Evolutionary conservation across 2,329 filamentous ascomycete genomes (phyloP).

Genomic region (Cadophora sp.): DNA sequence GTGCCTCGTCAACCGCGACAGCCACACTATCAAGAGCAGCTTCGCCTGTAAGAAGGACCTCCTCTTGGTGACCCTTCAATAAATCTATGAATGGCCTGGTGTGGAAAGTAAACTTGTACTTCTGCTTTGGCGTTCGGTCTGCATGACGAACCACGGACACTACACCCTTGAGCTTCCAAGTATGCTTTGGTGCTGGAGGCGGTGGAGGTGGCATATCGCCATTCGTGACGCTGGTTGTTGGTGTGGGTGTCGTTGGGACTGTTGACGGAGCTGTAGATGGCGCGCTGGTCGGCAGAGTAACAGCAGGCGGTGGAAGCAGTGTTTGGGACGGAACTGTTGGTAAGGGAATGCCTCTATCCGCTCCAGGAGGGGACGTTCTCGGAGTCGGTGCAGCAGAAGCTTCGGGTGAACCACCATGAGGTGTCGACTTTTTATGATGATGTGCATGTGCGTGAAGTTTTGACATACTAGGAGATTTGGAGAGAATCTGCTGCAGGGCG

Average conservation of each 20-base stretch:
- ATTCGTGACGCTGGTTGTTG: constrained; percentile 18
- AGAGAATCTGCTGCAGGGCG: constrained; percentile 62
- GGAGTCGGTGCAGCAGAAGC: constrained; percentile 38
- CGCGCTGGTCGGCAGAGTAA: constrained; percentile 29
- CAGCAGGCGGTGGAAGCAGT: constrained; percentile 39
- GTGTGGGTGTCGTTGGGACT: constrained; percentile 33
- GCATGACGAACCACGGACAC: constrained; percentile 96
- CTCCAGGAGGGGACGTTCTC: constrained; percentile 38
- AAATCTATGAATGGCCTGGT: constrained; percentile 95
- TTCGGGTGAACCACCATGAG: constrained; percentile 52
- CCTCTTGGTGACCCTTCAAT: constrained; percentile 93
- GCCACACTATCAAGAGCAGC: constrained; percentile 88
- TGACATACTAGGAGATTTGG: constrained; percentile 68
- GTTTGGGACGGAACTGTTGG: constrained; percentile 37
- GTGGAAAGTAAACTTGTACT: constrained; percentile 99
- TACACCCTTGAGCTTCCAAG: constrained; percentile 98
- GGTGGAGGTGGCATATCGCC: constrained; percentile 44
- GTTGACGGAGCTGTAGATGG: constrained; percentile 35
- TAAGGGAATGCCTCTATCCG: constrained; percentile 32
- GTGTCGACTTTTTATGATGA: constrained; percentile 49
- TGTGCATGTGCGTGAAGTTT: constrained; percentile 53
- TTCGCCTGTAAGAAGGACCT: constrained; percentile 92
- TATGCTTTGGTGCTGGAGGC: constrained; percentile 79
- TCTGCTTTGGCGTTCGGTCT: constrained; percentile 97
- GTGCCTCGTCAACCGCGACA: constrained; percentile 82